Percentiles rank a stretch among this genome's conserved stretches.
Evolutionary conservation across 2,329 filamentous ascomycete species (phyloP).

Genomic region (Cephalotrichum gorgonifer): DNA sequence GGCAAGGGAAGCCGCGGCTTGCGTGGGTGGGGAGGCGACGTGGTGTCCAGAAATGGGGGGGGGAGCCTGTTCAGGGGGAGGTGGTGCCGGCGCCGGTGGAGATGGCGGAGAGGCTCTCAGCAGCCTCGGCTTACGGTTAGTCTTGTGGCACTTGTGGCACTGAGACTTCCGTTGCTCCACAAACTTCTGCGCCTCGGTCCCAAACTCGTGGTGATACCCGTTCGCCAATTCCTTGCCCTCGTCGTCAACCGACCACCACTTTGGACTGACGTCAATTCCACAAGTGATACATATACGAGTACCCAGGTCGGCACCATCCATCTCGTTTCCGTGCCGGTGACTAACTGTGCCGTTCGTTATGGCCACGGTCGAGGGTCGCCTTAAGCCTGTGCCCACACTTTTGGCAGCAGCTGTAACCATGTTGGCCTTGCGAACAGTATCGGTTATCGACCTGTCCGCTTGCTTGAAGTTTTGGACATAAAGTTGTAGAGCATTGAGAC

Average conservation of each 20-base stretch:
- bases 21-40: neutral
- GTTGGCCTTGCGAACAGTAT: conserved; percentile 86
- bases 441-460: conserved; percentile 80
- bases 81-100: conserved; percentile 12
- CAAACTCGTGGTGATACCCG: conserved; percentile 37
- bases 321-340: conserved; percentile 17
- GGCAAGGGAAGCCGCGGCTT: neutral
- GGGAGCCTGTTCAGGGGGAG: neutral
- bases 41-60: neutral
- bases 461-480: conserved; percentile 90
- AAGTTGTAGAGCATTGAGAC: conserved; percentile 67
- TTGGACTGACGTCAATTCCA: conserved; percentile 60
- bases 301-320: conserved; percentile 15
- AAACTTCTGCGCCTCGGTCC: conserved; percentile 48
- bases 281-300: conserved; percentile 54
- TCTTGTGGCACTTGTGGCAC: conserved; percentile 65
- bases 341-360: conserved; percentile 15
- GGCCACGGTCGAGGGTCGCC: conserved; percentile 46
- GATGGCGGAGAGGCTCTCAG: conserved; percentile 11
- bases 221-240: conserved; percentile 42
- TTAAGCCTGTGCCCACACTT: conserved; percentile 27
- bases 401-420: conserved; percentile 58
- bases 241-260: conserved; percentile 56
- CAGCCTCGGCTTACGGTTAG: conserved; percentile 31
- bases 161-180: conserved; percentile 53